Base-by-base conservation (phyloP, 257 asterid species). In the Plantago ovata region DNA sequence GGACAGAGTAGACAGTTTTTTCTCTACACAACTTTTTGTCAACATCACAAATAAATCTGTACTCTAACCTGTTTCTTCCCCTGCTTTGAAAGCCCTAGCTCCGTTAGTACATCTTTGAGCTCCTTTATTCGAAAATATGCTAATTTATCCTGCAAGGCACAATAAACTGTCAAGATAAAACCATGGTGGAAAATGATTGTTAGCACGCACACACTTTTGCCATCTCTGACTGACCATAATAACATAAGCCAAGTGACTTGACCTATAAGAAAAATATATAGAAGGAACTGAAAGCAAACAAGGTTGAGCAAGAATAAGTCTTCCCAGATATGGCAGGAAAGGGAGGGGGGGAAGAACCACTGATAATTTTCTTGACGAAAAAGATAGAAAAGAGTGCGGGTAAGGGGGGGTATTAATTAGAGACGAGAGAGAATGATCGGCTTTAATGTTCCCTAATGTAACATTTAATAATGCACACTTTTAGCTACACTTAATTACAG, bases 51-150 rank as follows among this genome's bases (percentile, higher is more conserved):
- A 52, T 65, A 24, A 38, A 51, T 21, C 38, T 38, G 12, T 38
- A 32, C 50, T 20, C 72, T 55, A 64, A 93, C 99, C 99, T 93
- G 99, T 77, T 93, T 93, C 84, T 84, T 94, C 70, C 99, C 99
- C 77, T 86, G 95, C 73, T 93, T 93, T 53, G 99, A 80, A 66
- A 83, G 87, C 56, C 94, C 87, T 21, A 93, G 81, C 70, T 93
- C 84, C n/a, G 86, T 68, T 44, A 89, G 95, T 53, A 89, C 90
- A 81, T 84, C 94, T 80, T 94, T 94, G 60, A 94, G 99, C 82
- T 93, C 97, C 83, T 89, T 86, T 71, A 84, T 81, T 55, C 97
- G 89, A 56, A 94, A 94, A 75, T 78, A 83, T 22, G 95, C 72
- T 65, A 89, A 76, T 66, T 94, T 89, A 24, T 89, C 97, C 99